A percentile compares a stretch with the other conserved stretches of the same genome.
phyloP scores from a whole-genome alignment of 2,329 filamentous ascomycete genomes.

The Alternaria triticimaculans region DNA sequence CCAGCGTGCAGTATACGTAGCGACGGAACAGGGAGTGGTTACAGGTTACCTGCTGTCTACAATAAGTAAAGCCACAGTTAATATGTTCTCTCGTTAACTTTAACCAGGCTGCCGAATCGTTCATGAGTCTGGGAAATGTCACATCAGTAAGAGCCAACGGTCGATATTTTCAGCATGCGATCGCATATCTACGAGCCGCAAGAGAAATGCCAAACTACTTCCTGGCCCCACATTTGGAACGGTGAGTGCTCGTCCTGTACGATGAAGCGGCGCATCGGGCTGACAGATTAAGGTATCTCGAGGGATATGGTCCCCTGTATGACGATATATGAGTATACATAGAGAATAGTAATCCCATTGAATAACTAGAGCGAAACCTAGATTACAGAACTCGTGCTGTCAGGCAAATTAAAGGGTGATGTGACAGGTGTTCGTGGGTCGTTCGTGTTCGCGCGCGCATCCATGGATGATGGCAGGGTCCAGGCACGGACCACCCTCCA shows the following conservation, averaged over 20 bases:
- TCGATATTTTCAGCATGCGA: conserved; percentile 54
- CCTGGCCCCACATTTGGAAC: conserved; percentile 55
- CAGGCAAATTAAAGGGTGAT: not conserved
- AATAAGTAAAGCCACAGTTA: conserved; percentile 35
- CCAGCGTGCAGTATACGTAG: conserved; percentile 54
- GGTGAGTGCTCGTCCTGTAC: conserved; percentile 43
- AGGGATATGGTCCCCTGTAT: conserved; percentile 51
- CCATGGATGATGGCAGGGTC: not conserved
- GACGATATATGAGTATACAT: not conserved
- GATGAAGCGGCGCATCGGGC: not conserved
- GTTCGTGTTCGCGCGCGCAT: not conserved
- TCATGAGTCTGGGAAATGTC: conserved; percentile 61
- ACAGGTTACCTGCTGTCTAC: conserved; percentile 54
- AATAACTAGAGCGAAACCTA: not conserved
- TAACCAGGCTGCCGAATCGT: conserved; percentile 55
- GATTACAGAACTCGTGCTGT: not conserved
- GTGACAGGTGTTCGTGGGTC: not conserved
- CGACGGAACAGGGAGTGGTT: conserved; percentile 46
- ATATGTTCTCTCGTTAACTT: conserved; percentile 11
- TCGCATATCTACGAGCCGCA: conserved; percentile 55
- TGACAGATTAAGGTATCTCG: conserved; percentile 48
- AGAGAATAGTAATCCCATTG: not conserved
- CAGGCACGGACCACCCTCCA: conserved; percentile 5
- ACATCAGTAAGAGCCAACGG: conserved; percentile 54
- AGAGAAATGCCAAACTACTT: conserved; percentile 51